phyloP scores from a whole-genome alignment of 805 yeast genomes.

The Nadsonia fulvescens region DNA sequence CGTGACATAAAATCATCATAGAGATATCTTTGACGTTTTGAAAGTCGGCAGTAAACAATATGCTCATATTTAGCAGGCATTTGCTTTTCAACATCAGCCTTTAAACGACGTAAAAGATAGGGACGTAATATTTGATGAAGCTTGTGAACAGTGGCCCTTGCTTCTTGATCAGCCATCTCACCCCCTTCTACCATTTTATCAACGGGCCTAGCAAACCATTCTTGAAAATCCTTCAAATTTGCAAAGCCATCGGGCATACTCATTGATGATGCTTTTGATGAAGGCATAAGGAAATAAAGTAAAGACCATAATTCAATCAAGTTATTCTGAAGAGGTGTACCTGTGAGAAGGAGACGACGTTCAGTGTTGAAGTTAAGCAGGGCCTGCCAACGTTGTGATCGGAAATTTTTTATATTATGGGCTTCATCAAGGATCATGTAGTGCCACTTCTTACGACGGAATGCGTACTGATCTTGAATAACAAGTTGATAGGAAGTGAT shows the following conservation, averaged over 20 bases:
- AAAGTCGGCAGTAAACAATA: conserved; percentile 74
- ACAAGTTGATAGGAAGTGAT: conserved; percentile 94
- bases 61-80: conserved; percentile 98
- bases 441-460: conserved; percentile 83
- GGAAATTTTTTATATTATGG: conserved; percentile 88
- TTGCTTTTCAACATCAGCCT: conserved; percentile 93
- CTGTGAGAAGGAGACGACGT: conserved; percentile 73
- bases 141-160: conserved; percentile 68
- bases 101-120: conserved; percentile 73
- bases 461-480: conserved; percentile 91
- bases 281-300: conserved; percentile 89
- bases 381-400: conserved; percentile 96
- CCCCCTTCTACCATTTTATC: conserved; percentile 77
- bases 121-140: conserved; percentile 90
- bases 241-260: conserved; percentile 94
- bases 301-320: conserved; percentile 92
- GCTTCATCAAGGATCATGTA: conserved; percentile 80
- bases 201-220: conserved; percentile 97
- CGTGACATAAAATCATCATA: conserved; percentile 96
- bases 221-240: conserved; percentile 85
- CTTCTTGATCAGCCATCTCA: conserved; percentile 40
- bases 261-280: conserved; percentile 34
- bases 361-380: conserved; percentile 83
- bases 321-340: conserved; percentile 94
- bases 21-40: conserved; percentile 77